A percentile compares a stretch with the other conserved stretches of the same genome.
phyloP scores from a whole-genome alignment of 2,329 filamentous ascomycete species.

The Ascochyta rabiei region DNA sequence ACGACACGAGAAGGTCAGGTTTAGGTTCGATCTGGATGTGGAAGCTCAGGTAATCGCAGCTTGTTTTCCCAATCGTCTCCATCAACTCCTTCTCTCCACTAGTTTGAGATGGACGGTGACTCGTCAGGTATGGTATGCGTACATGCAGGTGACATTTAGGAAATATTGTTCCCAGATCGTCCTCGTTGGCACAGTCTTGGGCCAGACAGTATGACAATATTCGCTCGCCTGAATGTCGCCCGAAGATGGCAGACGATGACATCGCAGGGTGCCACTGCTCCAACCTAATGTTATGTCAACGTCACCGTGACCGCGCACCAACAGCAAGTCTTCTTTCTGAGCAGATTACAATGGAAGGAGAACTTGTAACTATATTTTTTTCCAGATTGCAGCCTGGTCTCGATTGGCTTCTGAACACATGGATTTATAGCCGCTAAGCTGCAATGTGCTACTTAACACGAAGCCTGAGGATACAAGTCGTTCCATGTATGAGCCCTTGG shows the following conservation, averaged over 20 bases:
- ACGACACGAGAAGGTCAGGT: neutral
- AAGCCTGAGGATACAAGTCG: neutral
- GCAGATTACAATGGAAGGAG: too few species aligned
- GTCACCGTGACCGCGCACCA: too few species aligned
- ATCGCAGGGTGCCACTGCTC: neutral
- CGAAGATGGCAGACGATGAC: neutral
- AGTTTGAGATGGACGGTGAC: neutral
- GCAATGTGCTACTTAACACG: too few species aligned
- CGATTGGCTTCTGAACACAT: too few species aligned
- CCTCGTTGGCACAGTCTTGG: neutral
- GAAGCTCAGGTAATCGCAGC: neutral
- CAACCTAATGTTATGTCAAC: neutral
- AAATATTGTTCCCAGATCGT: neutral
- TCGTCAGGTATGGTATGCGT: neutral
- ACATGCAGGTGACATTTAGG: neutral
- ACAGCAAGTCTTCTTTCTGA: too few species aligned
- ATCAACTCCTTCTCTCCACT: neutral
- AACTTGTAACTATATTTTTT: too few species aligned
- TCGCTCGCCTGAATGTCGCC: neutral
- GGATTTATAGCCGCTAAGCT: too few species aligned
- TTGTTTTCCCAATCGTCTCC: neutral
- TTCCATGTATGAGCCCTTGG: neutral
- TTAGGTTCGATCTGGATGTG: conserved; percentile 4
- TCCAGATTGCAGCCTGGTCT: too few species aligned
- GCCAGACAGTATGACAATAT: neutral